phyloP scores from a whole-genome alignment of 257 asterid genomes.

The Rhazya stricta region DNA sequence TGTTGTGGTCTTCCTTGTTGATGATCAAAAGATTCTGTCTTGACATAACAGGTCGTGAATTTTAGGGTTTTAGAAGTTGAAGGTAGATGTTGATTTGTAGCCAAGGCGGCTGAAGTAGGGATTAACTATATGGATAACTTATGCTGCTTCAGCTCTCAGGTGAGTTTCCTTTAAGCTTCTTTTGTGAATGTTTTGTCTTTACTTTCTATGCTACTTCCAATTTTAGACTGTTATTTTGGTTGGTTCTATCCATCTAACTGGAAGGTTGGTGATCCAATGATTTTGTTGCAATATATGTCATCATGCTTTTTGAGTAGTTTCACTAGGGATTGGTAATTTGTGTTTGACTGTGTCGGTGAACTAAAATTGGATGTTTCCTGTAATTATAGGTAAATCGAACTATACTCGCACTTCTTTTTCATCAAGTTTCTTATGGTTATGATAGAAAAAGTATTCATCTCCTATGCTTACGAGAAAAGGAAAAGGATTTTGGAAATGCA shows the following conservation, averaged over 20 bases:
- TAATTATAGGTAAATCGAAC: not conserved
- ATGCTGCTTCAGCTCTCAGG: conserved; percentile 79
- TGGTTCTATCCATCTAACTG: not conserved
- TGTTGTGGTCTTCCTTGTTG: conserved; percentile 17
- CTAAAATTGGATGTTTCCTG: not conserved
- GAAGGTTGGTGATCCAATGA: conserved; percentile 3
- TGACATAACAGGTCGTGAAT: conserved; percentile 40
- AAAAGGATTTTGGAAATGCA: not conserved
- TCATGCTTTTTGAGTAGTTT: not conserved
- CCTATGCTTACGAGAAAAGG: not conserved
- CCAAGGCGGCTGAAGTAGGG: conserved; percentile 32
- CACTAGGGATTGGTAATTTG: not conserved
- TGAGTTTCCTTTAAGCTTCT: conserved; percentile 25
- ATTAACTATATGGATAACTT: conserved; percentile 51
- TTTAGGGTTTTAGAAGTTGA: conserved; percentile 21
- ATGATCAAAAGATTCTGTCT: conserved; percentile 28
- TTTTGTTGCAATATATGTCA: not conserved
- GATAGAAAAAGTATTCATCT: not conserved
- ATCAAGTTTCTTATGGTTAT: not conserved
- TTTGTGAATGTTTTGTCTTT: conserved; percentile 8
- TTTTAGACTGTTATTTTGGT: conserved; percentile 2
- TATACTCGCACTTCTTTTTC: not conserved
- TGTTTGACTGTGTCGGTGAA: conserved; percentile 1
- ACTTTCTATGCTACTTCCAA: conserved; percentile 9
- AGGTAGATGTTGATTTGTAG: conserved; percentile 51